Evolutionary conservation across 148 eudicot genomes (phyloP), one percentile per base, ranked within the genome.

Genomic region (Drosera capensis): DNA sequence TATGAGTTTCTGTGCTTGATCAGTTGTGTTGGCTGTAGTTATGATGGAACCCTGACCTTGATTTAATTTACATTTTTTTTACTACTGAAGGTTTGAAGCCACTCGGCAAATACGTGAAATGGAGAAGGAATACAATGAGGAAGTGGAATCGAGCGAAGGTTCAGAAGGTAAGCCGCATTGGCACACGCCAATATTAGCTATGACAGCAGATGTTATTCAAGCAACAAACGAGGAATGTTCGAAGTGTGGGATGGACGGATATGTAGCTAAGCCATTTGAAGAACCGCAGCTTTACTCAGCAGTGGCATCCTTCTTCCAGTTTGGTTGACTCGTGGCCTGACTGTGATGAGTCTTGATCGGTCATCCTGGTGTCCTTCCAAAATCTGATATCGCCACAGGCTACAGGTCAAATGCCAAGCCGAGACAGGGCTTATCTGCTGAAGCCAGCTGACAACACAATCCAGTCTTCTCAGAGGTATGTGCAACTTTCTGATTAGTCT

Each of bases 151-250:
- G 14, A 76, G 71, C 18, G 76, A 75, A 50, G 67, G 53, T 57
- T 34, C 65, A 12, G 20, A 2, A 7, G 68, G 64, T 40, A 51
- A 45, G 31, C 52, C 37, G 29, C 49, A 26, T 51, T 82, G 96
- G 96, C 92, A 65, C 64, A 72, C 75, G 0, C 96, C 96, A 2
- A 88, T 88, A 61, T 52, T 88, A 41, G 94, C 96, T 5, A 83
- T 88, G 96, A 88, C 94, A 26, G 96, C 92, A 0, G 96, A 88
- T 63, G 94, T 88, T 13, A 80, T 72, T 40, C 96, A 83, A 51
- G 92, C 92, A 28, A 77, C 83, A 28, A 66, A 68, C 21, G 94
- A 83, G 42, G 60, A 71, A 53, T 80, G 94, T 61, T 5, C 56
- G 46, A 64, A 77, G 46, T 68, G 77, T 38, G 94, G 94, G 17